Conservation (phyloP, 257 asterid species). For the Ligustrum vulgare region DNA sequence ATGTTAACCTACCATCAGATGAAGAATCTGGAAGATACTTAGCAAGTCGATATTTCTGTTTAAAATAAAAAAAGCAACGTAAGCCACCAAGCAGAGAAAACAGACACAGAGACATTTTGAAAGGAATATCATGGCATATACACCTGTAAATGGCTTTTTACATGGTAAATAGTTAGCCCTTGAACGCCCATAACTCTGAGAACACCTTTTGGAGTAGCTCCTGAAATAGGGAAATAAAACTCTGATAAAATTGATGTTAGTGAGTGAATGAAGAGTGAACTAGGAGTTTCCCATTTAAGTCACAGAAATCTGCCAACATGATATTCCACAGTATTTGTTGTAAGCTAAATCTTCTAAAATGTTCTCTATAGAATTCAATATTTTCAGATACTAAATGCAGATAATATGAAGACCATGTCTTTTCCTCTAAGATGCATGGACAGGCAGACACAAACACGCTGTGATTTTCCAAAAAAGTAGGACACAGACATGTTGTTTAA, state of each 20-base stretch:
- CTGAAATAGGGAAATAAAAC: conserved; percentile 43
- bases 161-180: conserved; percentile 96
- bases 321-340: background rate
- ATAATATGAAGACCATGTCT: conserved; percentile 4
- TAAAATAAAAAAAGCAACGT: conserved; percentile 25
- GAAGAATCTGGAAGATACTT: conserved; percentile 97
- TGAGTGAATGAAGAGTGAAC: conserved; percentile 9
- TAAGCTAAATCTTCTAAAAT: background rate
- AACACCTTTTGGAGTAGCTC: conserved; percentile 99
- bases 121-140: conserved; percentile 4
- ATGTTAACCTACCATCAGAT: conserved; percentile 70
- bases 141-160: conserved; percentile 99
- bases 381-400: conserved; percentile 9
- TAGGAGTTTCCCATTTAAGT: conserved; percentile 2
- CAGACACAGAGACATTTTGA: conserved; percentile 7
- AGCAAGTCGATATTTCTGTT: conserved; percentile 97
- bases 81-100: conserved; percentile 22
- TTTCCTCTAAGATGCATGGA: background rate
- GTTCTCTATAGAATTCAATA: conserved; percentile 1
- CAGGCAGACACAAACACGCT: background rate
- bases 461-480: background rate
- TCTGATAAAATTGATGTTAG: conserved; percentile 18
- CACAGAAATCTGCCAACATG: background rate
- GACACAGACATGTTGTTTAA: too few relatives aligned
- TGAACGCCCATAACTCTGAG: conserved; percentile 98